Percentiles rank a stretch among this genome's conserved stretches.
phyloP scores from a whole-genome alignment of 805 yeast genomes.

The Candida pseudoglaebosa region DNA sequence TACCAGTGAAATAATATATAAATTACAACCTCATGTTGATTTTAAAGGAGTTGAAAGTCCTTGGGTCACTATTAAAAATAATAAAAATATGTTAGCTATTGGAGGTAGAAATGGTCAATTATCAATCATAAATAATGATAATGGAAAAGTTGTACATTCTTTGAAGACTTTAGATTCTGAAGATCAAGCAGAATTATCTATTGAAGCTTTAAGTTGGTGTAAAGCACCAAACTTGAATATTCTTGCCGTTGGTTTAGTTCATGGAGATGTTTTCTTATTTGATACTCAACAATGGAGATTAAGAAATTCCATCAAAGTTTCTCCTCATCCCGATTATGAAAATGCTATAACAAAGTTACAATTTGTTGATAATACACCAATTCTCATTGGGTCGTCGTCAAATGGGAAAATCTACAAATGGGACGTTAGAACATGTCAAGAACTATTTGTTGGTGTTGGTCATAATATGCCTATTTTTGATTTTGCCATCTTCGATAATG shows the following conservation, averaged over 20 bases:
- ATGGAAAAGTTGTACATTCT: constrained; percentile 65
- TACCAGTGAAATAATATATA: constrained; percentile 66
- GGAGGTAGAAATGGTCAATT: constrained; percentile 89
- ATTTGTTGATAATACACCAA: constrained; percentile 58
- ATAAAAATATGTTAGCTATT: constrained; percentile 57
- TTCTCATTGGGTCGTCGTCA: constrained; percentile 69
- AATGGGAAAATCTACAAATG: constrained; percentile 82
- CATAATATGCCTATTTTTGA: constrained; percentile 94
- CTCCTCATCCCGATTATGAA: constrained; percentile 21
- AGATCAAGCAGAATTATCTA: constrained; percentile 41
- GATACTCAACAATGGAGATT: constrained; percentile 86
- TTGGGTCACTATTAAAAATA: constrained; percentile 74
- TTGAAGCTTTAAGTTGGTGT: constrained; percentile 75
- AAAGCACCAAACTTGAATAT: constrained; percentile 45
- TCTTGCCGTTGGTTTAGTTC: constrained; percentile 84
- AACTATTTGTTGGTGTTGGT: constrained; percentile 76
- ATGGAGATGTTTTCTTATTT: constrained; percentile 79
- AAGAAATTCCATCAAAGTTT: constrained; percentile 60
- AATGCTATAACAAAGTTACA: constrained; percentile 81
- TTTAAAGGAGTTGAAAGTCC: constrained; percentile 77
- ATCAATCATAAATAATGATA: constrained; percentile 69
- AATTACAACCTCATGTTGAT: constrained; percentile 54
- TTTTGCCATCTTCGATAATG: constrained; percentile 65
- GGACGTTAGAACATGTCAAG: constrained; percentile 85
- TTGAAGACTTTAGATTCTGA: constrained; percentile 61